A percentile compares a stretch with the other conserved stretches of the same genome.
Conservation (phyloP, 2,329 filamentous ascomycete genomes). For the Penicillium sp. region DNA sequence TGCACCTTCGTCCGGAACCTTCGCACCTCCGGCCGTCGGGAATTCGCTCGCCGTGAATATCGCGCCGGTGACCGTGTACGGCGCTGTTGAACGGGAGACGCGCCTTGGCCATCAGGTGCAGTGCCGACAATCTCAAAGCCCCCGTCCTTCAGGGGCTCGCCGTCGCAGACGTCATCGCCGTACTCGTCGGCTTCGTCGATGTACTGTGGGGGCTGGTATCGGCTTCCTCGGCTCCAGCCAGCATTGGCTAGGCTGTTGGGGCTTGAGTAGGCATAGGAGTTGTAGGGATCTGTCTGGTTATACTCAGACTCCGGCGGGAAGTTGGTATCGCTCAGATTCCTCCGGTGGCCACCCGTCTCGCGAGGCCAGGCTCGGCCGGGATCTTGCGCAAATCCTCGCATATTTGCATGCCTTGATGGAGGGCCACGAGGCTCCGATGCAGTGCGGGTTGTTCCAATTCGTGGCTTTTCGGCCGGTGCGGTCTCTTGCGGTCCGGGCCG, state of each 20-base stretch:
- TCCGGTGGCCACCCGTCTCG: conserved; percentile 31
- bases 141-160: conserved; percentile 67
- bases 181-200: conserved; percentile 79
- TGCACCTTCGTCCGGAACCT: conserved; percentile 92
- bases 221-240: conserved; percentile 37
- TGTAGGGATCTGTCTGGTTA: conserved; percentile 53
- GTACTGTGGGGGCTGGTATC: conserved; percentile 56
- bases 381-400: conserved; percentile 29
- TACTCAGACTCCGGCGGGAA: conserved; percentile 17
- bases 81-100: conserved; percentile 29
- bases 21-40: conserved; percentile 60
- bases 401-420: conserved; percentile 31
- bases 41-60: conserved; percentile 29
- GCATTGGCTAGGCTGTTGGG: conserved; percentile 40
- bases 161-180: conserved; percentile 67
- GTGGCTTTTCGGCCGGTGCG: conserved; percentile 35
- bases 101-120: conserved; percentile 28
- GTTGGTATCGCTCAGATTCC: conserved; percentile 33
- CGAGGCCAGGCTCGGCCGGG: conserved; percentile 30
- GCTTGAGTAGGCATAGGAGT: conserved; percentile 69
- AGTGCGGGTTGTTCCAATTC: conserved; percentile 49
- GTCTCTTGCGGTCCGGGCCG: conserved; percentile 24
- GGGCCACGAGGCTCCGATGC: conserved; percentile 53
- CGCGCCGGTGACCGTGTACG: conserved; percentile 31
- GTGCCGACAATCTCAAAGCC: conserved; percentile 76